Conservation (phyloP, 495 filamentous ascomycete genomes). For the Jackrogersella multiformis region DNA sequence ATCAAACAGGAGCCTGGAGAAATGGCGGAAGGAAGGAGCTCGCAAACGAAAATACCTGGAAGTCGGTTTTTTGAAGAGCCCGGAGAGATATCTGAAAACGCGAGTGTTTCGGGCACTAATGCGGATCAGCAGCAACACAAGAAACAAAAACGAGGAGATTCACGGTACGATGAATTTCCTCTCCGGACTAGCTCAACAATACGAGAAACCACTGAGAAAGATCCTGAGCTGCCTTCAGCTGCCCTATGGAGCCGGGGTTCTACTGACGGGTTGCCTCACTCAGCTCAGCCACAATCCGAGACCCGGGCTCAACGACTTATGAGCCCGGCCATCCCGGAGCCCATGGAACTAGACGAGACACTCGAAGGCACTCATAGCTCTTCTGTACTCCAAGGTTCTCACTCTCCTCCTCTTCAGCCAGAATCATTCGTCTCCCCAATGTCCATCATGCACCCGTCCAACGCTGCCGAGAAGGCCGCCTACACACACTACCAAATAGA, state of each 20-base stretch:
- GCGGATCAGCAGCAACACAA: constrained; percentile 29
- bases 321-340: constrained; percentile 48
- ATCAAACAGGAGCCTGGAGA: constrained; percentile 37
- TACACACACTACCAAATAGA: constrained; percentile 55
- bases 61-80: constrained; percentile 41
- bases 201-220: constrained; percentile 43
- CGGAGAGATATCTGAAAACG: constrained; percentile 37
- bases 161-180: constrained; percentile 39
- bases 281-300: constrained; percentile 45
- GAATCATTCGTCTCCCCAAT: constrained; percentile 51
- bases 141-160: constrained; percentile 38
- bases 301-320: constrained; percentile 43
- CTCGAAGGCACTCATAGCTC: constrained; percentile 29
- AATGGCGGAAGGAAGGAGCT: constrained; percentile 1
- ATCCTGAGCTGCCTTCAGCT: constrained; percentile 45
- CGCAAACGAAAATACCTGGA: constrained; percentile 7
- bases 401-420: constrained; percentile 43
- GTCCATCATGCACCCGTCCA: constrained; percentile 58
- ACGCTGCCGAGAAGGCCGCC: constrained; percentile 51
- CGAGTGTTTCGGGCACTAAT: constrained; percentile 5
- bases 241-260: constrained; percentile 38
- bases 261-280: constrained; percentile 46
- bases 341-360: constrained; percentile 42
- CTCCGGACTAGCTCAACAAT: constrained; percentile 40
- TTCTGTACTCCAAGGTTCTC: constrained; percentile 36